Evolutionary conservation across 768 basidiomycete species (phyloP).

Genomic region (Tephrocybe sp.): DNA sequence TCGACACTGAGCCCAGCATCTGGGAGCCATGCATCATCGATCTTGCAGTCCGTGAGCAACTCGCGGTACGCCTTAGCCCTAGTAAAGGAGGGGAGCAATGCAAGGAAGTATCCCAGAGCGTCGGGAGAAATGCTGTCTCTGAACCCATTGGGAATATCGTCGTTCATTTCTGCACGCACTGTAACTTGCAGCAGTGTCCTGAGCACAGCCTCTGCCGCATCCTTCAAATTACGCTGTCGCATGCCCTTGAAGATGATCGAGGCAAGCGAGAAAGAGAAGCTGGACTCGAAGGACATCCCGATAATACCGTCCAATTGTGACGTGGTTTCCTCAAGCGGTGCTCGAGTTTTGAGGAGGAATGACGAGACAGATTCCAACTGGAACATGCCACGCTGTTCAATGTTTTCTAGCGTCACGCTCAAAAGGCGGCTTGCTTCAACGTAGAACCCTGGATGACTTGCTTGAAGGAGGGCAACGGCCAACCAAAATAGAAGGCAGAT

Average conservation of each 20-base stretch:
- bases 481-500: conserved; percentile 83
- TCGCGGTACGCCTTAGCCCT: conserved; percentile 53
- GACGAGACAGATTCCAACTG: conserved; percentile 48
- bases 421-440: conserved; percentile 70
- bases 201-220: conserved; percentile 60
- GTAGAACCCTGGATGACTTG: conserved; percentile 70
- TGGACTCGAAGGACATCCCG: conserved; percentile 73
- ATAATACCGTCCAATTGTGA: conserved; percentile 72
- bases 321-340: conserved; percentile 64
- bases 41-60: conserved; percentile 63
- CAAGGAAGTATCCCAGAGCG: conserved; percentile 77
- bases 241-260: conserved; percentile 87
- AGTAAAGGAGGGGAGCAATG: conserved; percentile 69
- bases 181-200: conserved; percentile 66
- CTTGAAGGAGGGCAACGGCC: conserved; percentile 79
- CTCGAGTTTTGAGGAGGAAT: conserved; percentile 64
- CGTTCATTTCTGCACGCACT: conserved; percentile 38
- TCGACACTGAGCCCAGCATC: conserved; percentile 40
- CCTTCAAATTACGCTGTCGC: conserved; percentile 63
- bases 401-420: conserved; percentile 59
- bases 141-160: conserved; percentile 34
- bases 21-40: conserved; percentile 45
- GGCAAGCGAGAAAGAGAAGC: conserved; percentile 81
- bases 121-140: conserved; percentile 53
- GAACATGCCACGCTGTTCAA: conserved; percentile 64